Percentiles rank a stretch among this genome's conserved stretches.
phyloP scores from a whole-genome alignment of 2,329 filamentous ascomycete species.

The Cladosporium oxysporum region DNA sequence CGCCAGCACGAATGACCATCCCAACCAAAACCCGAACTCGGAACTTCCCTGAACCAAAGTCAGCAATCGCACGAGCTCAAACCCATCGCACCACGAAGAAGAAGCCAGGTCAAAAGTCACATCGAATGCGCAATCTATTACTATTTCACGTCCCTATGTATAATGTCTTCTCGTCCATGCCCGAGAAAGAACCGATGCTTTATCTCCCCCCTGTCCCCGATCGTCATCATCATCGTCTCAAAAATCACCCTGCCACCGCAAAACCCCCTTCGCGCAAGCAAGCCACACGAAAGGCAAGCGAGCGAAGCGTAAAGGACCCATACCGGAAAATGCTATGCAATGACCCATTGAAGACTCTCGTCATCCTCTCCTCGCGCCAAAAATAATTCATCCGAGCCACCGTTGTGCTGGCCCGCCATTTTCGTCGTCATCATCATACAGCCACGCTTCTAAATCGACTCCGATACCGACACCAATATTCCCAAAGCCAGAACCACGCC shows the following conservation, averaged over 20 bases:
- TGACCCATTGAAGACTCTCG: neutral
- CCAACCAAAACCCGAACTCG: no score
- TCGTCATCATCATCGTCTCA: neutral
- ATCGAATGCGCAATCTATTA: neutral
- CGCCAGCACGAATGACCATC: no score
- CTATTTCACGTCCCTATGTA: neutral
- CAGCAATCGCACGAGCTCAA: neutral
- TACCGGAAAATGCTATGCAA: neutral
- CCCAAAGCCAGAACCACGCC: neutral
- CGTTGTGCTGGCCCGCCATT: neutral
- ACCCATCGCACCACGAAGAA: neutral
- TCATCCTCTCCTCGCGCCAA: neutral
- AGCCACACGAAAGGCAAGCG: neutral
- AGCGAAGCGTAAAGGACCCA: neutral
- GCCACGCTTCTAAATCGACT: neutral
- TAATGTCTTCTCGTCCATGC: neutral
- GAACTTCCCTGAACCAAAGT: neutral
- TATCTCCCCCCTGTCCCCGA: neutral
- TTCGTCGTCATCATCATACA: slow-evolving; percentile 8
- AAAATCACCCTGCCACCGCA: neutral
- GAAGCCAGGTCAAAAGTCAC: neutral
- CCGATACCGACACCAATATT: neutral
- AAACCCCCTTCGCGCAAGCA: neutral
- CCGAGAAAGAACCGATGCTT: neutral
- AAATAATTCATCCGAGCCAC: neutral